Conservation (phyloP, 805 yeast genomes). For the Pichia californica region DNA sequence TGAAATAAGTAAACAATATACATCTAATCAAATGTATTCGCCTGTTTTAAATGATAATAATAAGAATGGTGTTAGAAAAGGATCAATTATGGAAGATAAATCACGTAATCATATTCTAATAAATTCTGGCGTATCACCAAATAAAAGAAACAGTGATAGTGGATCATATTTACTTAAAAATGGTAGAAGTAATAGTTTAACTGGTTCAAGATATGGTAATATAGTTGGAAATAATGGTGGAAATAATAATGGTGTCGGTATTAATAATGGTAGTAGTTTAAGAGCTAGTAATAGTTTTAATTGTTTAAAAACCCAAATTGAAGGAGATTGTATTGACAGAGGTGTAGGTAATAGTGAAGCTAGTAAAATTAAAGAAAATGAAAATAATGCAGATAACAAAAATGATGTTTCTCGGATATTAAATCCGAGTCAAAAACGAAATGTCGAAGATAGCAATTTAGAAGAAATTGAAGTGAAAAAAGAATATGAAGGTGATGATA, state of each 20-base stretch:
- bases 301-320: too few species aligned
- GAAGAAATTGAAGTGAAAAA: neutral
- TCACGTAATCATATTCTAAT: neutral
- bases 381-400: neutral
- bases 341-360: neutral
- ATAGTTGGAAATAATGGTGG: neutral
- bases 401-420: neutral
- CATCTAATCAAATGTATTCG: slow-evolving; percentile 9
- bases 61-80: too few species aligned
- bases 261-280: too few species aligned
- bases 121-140: neutral
- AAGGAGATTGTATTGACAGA: too few species aligned
- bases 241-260: neutral
- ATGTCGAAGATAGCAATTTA: neutral
- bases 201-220: neutral
- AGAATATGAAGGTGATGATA: neutral
- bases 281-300: too few species aligned
- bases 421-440: neutral
- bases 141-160: neutral
- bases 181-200: neutral
- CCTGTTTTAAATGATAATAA: neutral
- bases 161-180: neutral
- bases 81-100: neutral
- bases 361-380: neutral
- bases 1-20: slow-evolving; percentile 5